These are phyloP conservation scores for Diaporthe sp. DNA, from an alignment of 2,329 filamentous ascomycete genomes.

Conservation along the genomic window DNA sequence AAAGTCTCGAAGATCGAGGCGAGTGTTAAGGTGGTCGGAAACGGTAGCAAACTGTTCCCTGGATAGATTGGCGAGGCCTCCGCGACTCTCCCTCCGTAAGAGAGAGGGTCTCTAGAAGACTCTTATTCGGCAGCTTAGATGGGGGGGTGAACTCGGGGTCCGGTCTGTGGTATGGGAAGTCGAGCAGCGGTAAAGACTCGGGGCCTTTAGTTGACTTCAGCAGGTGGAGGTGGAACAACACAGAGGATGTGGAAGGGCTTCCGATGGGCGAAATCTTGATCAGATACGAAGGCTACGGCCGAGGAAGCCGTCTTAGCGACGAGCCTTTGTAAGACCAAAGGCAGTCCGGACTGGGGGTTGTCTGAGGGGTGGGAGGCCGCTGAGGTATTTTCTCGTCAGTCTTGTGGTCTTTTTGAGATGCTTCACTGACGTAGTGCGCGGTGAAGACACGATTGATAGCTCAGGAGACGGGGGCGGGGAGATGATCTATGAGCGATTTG, in stretches of 20 bases:
- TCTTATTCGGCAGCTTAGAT: slow-evolving; percentile 99
- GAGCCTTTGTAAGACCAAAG: slow-evolving; percentile 80
- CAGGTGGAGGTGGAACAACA: slow-evolving; percentile 71
- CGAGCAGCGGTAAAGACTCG: slow-evolving; percentile 65
- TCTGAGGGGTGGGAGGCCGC: slow-evolving; percentile 29
- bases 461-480: background rate
- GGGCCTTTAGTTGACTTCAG: slow-evolving; percentile 62
- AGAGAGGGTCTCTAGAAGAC: slow-evolving; percentile 98
- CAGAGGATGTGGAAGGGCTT: slow-evolving; percentile 77
- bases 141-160: slow-evolving; percentile 70
- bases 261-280: slow-evolving; percentile 79
- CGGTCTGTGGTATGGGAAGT: slow-evolving; percentile 60
- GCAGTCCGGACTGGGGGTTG: slow-evolving; percentile 54
- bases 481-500: slow-evolving; percentile 1
- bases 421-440: slow-evolving; percentile 24
- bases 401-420: background rate
- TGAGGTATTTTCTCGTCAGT: slow-evolving; percentile 29
- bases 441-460: background rate
- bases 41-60: slow-evolving; percentile 92
- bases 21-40: slow-evolving; percentile 95
- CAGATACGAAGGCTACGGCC: slow-evolving; percentile 74
- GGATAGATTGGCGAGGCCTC: slow-evolving; percentile 94
- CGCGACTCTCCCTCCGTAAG: slow-evolving; percentile 99
- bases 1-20: slow-evolving; percentile 47
- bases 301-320: slow-evolving; percentile 71